Evolutionary conservation across 1,139 yeast species (phyloP), one percentile per base, ranked within the genome.

Genomic region (Debaryomyces udenii): DNA sequence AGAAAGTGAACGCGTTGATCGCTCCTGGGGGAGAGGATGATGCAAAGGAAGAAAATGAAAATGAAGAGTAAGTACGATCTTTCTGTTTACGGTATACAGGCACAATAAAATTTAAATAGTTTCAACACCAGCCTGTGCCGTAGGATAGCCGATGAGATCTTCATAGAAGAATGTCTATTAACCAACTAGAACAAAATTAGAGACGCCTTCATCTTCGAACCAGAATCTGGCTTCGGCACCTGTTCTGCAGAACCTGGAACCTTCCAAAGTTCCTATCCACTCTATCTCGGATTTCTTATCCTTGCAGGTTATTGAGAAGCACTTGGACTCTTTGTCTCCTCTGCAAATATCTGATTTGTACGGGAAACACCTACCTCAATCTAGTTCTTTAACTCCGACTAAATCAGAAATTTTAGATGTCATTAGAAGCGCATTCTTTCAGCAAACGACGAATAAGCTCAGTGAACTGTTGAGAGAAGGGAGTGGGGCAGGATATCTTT

Each of bases 1-100:
- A 69, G 28, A 73, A 74, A 51, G 76, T 89, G 47, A 67, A 74
- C 43, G 78, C 77, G 31, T 65, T 86, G 47, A 71, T 89, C 44
- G 52, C 66, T 15, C 56, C 61, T 24, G 54, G 46, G 23, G 73
- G 66, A 14, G 80, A 78, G 18, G 78, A 70, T 9, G 78, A 68
- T 4, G 77, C 70, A 15, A 76, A 65, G 22, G 77, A 63, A 28
- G 75, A 64, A 18, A 67, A 27, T 11, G 39, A 41, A 32, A 35
- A 36, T 29, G 40, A 44, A 45, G 49, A 41, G 57, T 56, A 55
- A 54, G 58, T 51, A 51, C 36, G 42, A 41, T 39, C 27, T 31
- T 39, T 37, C 37, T 34, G 26, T 34, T 34, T 34, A 34, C 26
- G 23, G 26, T 34, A 34, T 34, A 34, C 37, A 23, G 23, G 23